Evolutionary conservation across 2,329 filamentous ascomycete genomes (phyloP), one percentile per base, ranked within the genome.

Genomic region (Aschersonia sp.): DNA sequence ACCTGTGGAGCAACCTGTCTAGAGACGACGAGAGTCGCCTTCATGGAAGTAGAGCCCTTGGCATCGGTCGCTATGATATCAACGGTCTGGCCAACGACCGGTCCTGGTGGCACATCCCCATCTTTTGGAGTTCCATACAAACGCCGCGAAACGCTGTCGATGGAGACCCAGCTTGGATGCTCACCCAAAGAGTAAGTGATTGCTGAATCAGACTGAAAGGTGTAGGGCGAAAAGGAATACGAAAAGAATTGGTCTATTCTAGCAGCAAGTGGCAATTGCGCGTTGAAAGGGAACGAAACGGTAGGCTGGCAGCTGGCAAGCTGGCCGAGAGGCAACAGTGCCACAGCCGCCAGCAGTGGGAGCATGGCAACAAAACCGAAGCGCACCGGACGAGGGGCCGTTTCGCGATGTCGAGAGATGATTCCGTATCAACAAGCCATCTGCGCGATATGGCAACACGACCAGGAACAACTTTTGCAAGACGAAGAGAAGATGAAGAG

Each of bases 221-320:
- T 94, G 40, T 80, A 79, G 12, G 72, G 64, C 7, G 85, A 83
- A 57, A 94, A 85, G 31, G 76, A 70, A 58, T 89, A 88, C 7
- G 71, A 75, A 63, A 87, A 92, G 2, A 73, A 70, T 55, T 82
- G 60, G 41, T 74, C 76, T 50, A 85, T 70, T 53, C 84, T 76
- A 28, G 86, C 88, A 47, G 89, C 82, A 3, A 84, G 82, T 32
- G 88, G 88, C 1, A 94, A 74, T 62, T 95, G 89, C 2, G 85
- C 81, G 64, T 92, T 94, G 62, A 94, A 73, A 1, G 88, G 88
- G 55, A 89, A 91, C 44, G 70, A 66, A 45, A 72, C 58, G 30
- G 61, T 57, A 9, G 75, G 75, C 20, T 62, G 58, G 47, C 66
- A 61, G 40, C 50, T 53, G n/a, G 60, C 61, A 35, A 65, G 53